Percentiles rank a stretch among this genome's conserved stretches.
Conservation (phyloP, 176 grass and related monocot species). For the Lolium rigidum region DNA sequence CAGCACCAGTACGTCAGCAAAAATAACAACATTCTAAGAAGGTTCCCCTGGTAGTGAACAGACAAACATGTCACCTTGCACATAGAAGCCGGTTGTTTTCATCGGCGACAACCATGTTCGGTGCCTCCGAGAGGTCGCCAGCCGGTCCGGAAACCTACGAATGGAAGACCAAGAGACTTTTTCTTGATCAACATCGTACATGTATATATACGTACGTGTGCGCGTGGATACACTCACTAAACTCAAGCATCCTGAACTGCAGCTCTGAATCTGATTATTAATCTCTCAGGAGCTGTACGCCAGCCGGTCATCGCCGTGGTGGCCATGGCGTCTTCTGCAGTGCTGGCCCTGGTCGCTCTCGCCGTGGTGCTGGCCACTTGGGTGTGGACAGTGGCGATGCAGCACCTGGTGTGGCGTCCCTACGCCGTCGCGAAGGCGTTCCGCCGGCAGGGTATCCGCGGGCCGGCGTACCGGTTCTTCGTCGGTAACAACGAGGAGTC, state of each 20-base stretch:
- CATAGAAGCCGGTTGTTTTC: not conserved
- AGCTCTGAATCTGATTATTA: not conserved
- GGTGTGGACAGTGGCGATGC: constrained; percentile 42
- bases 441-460: constrained; percentile 47
- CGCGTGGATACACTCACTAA: not conserved
- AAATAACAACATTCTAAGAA: not conserved
- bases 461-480: constrained; percentile 55
- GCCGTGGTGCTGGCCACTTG: constrained; percentile 7
- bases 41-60: not conserved
- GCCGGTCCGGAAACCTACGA: not conserved
- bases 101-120: not conserved
- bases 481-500: constrained; percentile 45
- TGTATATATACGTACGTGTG: not conserved
- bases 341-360: not conserved
- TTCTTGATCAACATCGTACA: not conserved
- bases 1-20: not conserved
- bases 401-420: constrained; percentile 59
- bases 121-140: not conserved
- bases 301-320: not conserved
- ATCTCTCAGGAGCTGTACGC: not conserved
- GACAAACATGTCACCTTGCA: not conserved
- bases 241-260: not conserved
- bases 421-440: constrained; percentile 41
- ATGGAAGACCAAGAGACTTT: not conserved
- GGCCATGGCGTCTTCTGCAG: not conserved